Evolutionary conservation across 2,329 filamentous ascomycete species (phyloP).

Genomic region (Pseudopyricularia javanii): DNA sequence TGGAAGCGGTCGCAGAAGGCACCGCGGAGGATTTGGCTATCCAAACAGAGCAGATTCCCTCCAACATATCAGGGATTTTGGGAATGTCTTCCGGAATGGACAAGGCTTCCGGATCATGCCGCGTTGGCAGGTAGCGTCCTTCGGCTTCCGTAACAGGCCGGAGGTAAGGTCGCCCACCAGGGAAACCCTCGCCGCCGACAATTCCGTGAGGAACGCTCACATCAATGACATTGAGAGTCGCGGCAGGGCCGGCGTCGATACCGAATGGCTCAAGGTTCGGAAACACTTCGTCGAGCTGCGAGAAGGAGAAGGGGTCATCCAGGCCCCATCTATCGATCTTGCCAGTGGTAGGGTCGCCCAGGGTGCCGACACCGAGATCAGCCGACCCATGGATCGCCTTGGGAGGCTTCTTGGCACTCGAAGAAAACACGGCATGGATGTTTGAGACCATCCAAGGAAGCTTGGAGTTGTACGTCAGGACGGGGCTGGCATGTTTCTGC

Average conservation of each 20-base stretch:
- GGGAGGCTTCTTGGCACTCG: constrained; percentile 58
- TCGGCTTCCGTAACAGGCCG: constrained; percentile 62
- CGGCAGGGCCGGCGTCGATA: constrained; percentile 65
- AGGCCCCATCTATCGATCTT: constrained; percentile 76
- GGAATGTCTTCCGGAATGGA: constrained; percentile 53
- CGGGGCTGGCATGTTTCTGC: constrained; percentile 56
- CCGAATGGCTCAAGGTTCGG: constrained; percentile 67
- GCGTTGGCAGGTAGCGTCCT: constrained; percentile 56
- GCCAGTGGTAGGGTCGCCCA: constrained; percentile 65
- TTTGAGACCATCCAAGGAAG: constrained; percentile 69
- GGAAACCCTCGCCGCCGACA: constrained; percentile 75
- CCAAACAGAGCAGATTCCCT: constrained; percentile 74
- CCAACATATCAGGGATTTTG: constrained; percentile 54
- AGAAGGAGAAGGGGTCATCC: constrained; percentile 60
- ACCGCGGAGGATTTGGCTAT: constrained; percentile 72
- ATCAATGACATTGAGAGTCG: constrained; percentile 78
- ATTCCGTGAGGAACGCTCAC: constrained; percentile 77
- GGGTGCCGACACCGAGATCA: constrained; percentile 65
- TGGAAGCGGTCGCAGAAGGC: constrained; percentile 58
- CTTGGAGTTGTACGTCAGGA: constrained; percentile 77
- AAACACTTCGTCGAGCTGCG: constrained; percentile 67
- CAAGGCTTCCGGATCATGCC: constrained; percentile 46
- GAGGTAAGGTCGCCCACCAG: constrained; percentile 70
- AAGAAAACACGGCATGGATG: constrained; percentile 62
- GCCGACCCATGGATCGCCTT: constrained; percentile 74